Evolutionary conservation across 345 rosid species (phyloP), one percentile per base, ranked within the genome.

Genomic region (Murraya koenigii): DNA sequence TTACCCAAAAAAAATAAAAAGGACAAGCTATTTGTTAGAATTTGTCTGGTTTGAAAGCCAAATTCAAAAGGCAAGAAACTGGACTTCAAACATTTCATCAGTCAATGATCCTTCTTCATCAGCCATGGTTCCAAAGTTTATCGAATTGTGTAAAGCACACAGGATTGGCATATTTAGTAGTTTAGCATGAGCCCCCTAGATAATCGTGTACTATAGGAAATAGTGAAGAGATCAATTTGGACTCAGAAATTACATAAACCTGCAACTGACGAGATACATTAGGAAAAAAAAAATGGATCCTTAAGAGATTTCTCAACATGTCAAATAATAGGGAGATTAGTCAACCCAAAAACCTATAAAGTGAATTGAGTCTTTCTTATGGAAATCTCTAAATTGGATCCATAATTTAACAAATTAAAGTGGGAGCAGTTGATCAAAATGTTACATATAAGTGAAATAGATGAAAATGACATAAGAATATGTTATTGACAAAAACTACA

Each of bases 401-500:
- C 66, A 56, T 58, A 39, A 58, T 63, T 23, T 25, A 33, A 69
- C 8, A 68, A 30, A 52, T 63, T n/a, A 30, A 58, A 32, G 56
- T 71, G 59, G 69, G 56, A 59, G 59, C 73, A 68, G 9, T 65
- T 26, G 28, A 56, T 66, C 71, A 77, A 22, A 71, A 54, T 30
- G 54, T 75, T 52, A 69, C 49, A 49, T 72, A 55, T n/a, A 41
- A 75, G 26, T 38, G 69, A 72, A 72, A 68, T 26, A 38, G 23
- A 69, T 49, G 25, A 38, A 60, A 68, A 55, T 19, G 41, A 32
- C 49, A 19, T 30, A 47, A 23, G 62, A 41, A 58, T 25, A n/a
- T 70, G 25, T 68, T 78, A 36, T 44, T 55, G 47, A 75, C 30
- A 70, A 73, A 44, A 66, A 78, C 36, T 38, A 62, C 71, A 96